Conservation (phyloP, 1,284 basidiomycete genomes). For the Ustilago trichophora region DNA sequence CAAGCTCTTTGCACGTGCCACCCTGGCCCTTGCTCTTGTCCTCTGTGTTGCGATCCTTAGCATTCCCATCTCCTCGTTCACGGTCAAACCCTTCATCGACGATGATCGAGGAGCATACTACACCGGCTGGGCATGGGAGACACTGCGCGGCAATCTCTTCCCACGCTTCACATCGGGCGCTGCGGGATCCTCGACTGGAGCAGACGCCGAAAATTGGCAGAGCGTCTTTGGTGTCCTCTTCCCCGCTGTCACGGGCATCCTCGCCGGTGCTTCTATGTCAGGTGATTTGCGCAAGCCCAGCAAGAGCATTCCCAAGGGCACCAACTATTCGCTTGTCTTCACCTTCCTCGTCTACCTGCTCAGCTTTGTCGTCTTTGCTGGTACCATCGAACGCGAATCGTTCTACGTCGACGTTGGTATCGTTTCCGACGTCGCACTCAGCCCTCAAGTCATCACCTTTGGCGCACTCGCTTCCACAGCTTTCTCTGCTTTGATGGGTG, state of each 20-base stretch:
- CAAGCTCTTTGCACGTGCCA: slow-evolving; percentile 61
- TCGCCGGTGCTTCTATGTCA: slow-evolving; percentile 65
- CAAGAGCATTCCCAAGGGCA: slow-evolving; percentile 66
- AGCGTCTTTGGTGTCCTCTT: slow-evolving; percentile 65
- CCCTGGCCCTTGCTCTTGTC: slow-evolving; percentile 58
- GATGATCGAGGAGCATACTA: slow-evolving; percentile 62
- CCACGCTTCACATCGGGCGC: slow-evolving; percentile 63
- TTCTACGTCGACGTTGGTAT: slow-evolving; percentile 64
- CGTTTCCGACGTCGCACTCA: slow-evolving; percentile 60
- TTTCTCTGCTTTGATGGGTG: slow-evolving; percentile 65
- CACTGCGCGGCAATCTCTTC: slow-evolving; percentile 57
- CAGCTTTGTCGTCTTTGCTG: slow-evolving; percentile 61
- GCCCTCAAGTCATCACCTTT: slow-evolving; percentile 61
- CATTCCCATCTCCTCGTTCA: slow-evolving; percentile 60
- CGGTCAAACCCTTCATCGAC: slow-evolving; percentile 60
- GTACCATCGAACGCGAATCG: slow-evolving; percentile 60
- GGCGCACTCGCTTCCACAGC: slow-evolving; percentile 63
- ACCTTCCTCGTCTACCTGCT: slow-evolving; percentile 61
- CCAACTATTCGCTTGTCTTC: slow-evolving; percentile 63
- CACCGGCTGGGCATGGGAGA: slow-evolving; percentile 60
- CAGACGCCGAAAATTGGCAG: slow-evolving; percentile 56
- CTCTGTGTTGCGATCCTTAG: slow-evolving; percentile 58
- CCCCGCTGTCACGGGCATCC: slow-evolving; percentile 63
- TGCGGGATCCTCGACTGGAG: slow-evolving; percentile 56
- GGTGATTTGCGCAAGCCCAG: slow-evolving; percentile 65